phyloP scores from a whole-genome alignment of 1,284 basidiomycete species.

The Volvariella surrecta region DNA sequence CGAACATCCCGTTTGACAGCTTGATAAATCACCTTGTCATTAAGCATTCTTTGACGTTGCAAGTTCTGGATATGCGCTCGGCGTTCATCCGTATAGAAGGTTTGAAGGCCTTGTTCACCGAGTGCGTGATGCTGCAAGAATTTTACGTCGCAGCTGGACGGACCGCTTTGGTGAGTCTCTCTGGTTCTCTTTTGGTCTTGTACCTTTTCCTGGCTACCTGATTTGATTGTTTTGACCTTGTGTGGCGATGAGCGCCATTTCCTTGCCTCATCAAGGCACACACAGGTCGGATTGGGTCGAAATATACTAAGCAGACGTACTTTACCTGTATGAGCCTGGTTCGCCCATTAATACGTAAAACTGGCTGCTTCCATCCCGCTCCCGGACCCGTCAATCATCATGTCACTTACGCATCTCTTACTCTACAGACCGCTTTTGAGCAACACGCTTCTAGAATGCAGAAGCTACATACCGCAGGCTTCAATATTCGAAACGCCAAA shows the following conservation, averaged over 20 bases:
- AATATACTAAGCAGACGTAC: no score
- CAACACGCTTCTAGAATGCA: constrained; percentile 11
- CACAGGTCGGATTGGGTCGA: no score
- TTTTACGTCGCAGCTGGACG: constrained; percentile 17
- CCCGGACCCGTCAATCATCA: no score
- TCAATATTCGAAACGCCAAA: constrained; percentile 21
- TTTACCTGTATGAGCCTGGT: no score
- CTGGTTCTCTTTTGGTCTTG: not conserved
- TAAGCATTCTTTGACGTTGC: constrained; percentile 27
- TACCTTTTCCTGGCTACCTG: not conserved
- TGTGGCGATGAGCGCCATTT: no score
- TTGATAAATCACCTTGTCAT: constrained; percentile 31
- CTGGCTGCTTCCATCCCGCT: no score
- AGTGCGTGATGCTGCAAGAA: constrained; percentile 20
- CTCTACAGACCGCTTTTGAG: constrained; percentile 14
- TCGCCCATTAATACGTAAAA: no score
- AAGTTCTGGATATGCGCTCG: constrained; percentile 24
- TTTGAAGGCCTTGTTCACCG: constrained; percentile 15
- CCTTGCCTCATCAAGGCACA: no score
- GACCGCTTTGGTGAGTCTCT: constrained; percentile 18
- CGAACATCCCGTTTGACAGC: constrained; percentile 27
- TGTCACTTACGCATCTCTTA: no score
- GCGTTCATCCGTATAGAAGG: constrained; percentile 23
- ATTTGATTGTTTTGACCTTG: no score
- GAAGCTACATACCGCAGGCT: constrained; percentile 18